A percentile compares a stretch with the other conserved stretches of the same genome.
These are phyloP conservation scores for Rhexocercosporidium sp. DNA, from an alignment of 2,329 filamentous ascomycete species.

Conservation along the genomic window DNA sequence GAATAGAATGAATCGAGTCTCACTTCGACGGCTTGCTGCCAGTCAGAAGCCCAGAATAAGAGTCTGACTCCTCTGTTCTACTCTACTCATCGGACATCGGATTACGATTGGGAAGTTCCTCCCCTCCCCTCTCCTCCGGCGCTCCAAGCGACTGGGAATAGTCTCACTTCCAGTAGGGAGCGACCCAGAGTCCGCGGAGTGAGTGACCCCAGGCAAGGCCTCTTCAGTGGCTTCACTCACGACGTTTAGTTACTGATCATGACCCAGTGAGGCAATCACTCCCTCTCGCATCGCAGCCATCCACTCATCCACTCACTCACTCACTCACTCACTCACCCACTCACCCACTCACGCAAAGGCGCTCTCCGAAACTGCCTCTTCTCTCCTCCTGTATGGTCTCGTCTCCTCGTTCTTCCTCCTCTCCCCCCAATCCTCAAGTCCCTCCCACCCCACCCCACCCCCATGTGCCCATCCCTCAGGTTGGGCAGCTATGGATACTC, in stretches of 20 bases:
- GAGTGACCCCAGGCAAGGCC: conserved; percentile 6
- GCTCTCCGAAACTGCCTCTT: conserved; percentile 3
- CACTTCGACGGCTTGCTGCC: neutral
- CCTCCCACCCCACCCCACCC: neutral
- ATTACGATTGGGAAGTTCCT: conserved; percentile 2
- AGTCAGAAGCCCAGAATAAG: neutral
- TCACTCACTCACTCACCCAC: too few species aligned
- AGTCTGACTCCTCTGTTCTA: neutral
- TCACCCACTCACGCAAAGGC: too few species aligned
- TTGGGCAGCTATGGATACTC: conserved; percentile 10
- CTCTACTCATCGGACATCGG: conserved; percentile 4
- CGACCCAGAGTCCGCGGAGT: neutral
- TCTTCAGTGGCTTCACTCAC: conserved; percentile 5
- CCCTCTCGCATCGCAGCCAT: neutral
- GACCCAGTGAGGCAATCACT: neutral
- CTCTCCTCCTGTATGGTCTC: neutral
- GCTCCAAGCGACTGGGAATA: conserved; percentile 8
- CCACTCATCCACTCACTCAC: too few species aligned
- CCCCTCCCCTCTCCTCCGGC: neutral
- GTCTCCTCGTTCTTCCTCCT: neutral
- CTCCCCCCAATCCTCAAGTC: neutral
- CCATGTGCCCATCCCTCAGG: conserved; percentile 6
- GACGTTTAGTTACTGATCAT: neutral
- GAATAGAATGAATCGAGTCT: conserved; percentile 7
- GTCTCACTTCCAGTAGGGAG: conserved; percentile 13